phyloP scores from a whole-genome alignment of 306 rosid genomes.

The Elaeagnus macrophylla region DNA sequence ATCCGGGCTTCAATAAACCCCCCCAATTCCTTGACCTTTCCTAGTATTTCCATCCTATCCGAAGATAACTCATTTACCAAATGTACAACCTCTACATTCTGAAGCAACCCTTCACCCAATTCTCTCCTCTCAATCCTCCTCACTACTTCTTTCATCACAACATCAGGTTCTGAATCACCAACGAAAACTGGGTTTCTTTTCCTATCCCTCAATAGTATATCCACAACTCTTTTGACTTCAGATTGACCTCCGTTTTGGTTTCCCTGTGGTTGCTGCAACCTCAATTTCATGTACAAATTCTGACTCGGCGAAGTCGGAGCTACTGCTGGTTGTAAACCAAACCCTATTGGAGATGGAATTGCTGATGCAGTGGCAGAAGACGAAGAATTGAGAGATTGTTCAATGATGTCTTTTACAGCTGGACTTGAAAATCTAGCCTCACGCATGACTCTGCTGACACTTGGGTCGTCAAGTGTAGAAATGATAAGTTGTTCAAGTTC shows the following conservation, averaged over 20 bases:
- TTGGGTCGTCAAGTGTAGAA: slow-evolving; percentile 91
- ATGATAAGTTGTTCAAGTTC: slow-evolving; percentile 90
- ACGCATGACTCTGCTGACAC: slow-evolving; percentile 93
- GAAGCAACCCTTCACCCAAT: slow-evolving; percentile 42
- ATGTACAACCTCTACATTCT: slow-evolving; percentile 47
- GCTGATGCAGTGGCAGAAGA: slow-evolving; percentile 22
- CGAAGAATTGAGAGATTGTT: slow-evolving; percentile 51
- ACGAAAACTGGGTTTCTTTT: slow-evolving; percentile 88
- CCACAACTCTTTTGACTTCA: slow-evolving; percentile 57
- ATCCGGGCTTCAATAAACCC: slow-evolving; percentile 51
- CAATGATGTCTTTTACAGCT: slow-evolving; percentile 80
- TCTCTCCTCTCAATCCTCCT: slow-evolving; percentile 64
- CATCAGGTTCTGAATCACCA: slow-evolving; percentile 86
- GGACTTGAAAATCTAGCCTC: slow-evolving; percentile 94
- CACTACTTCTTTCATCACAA: slow-evolving; percentile 54
- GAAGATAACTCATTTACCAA: slow-evolving; percentile 66
- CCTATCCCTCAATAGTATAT: slow-evolving; percentile 48
- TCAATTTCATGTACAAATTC: slow-evolving; percentile 68
- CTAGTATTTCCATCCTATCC: slow-evolving; percentile 42
- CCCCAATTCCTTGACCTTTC: slow-evolving; percentile 49
- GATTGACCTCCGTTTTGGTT: slow-evolving; percentile 35
- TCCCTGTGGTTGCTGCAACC: slow-evolving; percentile 61
- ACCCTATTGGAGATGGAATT: slow-evolving; percentile 46
- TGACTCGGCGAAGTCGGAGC: slow-evolving; percentile 18
- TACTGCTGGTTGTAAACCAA: slow-evolving; percentile 53